These are phyloP conservation scores for Kodamaea neixiangensis DNA, from an alignment of 805 yeast species.

Conservation along the genomic window DNA sequence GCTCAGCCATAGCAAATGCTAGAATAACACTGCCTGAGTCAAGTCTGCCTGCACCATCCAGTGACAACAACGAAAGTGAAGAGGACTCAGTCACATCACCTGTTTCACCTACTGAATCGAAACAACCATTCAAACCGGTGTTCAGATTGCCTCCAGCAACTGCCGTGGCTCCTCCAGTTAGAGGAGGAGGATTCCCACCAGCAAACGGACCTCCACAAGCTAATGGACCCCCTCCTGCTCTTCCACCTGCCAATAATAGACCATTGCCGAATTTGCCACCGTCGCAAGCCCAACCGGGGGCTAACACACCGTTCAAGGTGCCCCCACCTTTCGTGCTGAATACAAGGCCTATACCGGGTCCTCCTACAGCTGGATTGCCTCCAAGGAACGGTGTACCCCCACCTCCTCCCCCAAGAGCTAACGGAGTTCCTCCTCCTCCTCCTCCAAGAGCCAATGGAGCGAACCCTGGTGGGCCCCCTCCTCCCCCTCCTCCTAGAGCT, in stretches of 20 bases:
- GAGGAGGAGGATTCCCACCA: conserved; percentile 18
- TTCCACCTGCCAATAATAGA: conserved; percentile 22
- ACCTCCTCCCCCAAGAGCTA: conserved; percentile 33
- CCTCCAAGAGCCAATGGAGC: conserved; percentile 21
- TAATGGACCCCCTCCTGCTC: conserved; percentile 14
- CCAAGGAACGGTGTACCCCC: conserved; percentile 27
- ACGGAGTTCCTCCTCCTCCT: conserved; percentile 14
- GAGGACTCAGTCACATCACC: conserved; percentile 13
- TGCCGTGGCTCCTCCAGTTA: conserved; percentile 32
- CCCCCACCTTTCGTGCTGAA: conserved; percentile 16
- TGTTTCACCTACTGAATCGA: conserved; percentile 10
- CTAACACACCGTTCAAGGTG: neutral
- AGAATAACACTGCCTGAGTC: conserved; percentile 13
- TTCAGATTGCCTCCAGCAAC: conserved; percentile 41
- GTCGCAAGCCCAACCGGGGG: neutral
- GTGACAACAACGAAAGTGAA: neutral
- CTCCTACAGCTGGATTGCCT: conserved; percentile 20
- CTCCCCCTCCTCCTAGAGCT: conserved; percentile 35
- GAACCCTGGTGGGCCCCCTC: too few species aligned
- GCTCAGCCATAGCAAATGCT: conserved; percentile 7
- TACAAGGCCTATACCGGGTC: conserved; percentile 18
- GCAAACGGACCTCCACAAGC: conserved; percentile 18
- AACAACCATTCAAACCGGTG: conserved; percentile 19
- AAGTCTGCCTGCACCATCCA: conserved; percentile 8
- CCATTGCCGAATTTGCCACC: conserved; percentile 13